Base-by-base conservation (phyloP, 2,329 filamentous ascomycete species). In the Exophiala oligosperma region DNA sequence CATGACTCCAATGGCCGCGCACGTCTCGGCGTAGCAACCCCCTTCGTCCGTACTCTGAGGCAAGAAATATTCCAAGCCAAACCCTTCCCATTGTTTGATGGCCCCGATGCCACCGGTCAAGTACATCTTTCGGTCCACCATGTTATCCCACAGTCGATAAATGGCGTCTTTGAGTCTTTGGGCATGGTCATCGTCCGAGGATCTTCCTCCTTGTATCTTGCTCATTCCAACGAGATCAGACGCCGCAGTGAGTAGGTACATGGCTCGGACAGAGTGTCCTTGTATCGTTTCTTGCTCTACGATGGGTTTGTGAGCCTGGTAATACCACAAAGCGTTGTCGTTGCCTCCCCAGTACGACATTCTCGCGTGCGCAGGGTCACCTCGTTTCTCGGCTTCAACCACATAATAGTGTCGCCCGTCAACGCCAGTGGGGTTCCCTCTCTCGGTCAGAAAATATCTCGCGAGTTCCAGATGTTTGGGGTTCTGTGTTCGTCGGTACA, bases 21-120 rank as follows among this genome's bases (percentile, higher is more conserved):
- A 86, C 0, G 84, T 87, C 68, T 86, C 84, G 1, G 81, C 77
- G 67, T 86, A 86, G 64, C 84, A 86, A 1, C 83, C 84, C 3
- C 84, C 83, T 59, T 85, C 83, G 58, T 85, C 84, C 0, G 80
- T 81, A 1, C 79, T 75, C 43, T 84, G 81, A 1, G 82, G 83
- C 4, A 86, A 72, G 67, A 84, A 84, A 65, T 85, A 84, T 60
- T 84, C 78, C 41, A 79, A 74, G 0, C 82, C 83, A 65, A 87
- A 86, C 2, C 84, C 82, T 68, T 86, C 80, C 80, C 80, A 84
- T 66, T 85, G 80, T 62, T 79, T 75, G 41, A 83, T 77, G 1
- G 75, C 79, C 1, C 84, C 84, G 50, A 87, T 80, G 0, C 83
- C 84, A 1, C 84, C 84, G 0, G 84, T 87, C 14, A 85, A 66